Percentiles rank a stretch among this genome's conserved stretches.
These are phyloP conservation scores for Thamnidium elegans DNA, from an alignment of 192 early-diverging fungal species.

Conservation along the genomic window DNA sequence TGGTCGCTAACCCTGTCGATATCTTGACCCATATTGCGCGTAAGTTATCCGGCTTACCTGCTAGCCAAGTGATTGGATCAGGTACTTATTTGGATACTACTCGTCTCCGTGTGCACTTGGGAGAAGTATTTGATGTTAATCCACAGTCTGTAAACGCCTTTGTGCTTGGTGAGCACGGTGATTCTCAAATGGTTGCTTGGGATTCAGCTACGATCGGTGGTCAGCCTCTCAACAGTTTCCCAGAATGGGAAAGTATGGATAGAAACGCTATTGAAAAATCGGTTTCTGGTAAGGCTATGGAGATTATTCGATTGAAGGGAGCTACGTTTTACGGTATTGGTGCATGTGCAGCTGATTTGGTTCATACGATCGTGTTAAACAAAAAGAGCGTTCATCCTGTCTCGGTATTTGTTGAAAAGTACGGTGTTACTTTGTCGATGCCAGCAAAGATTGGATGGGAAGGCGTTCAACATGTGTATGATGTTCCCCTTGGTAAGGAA, in stretches of 20 bases:
- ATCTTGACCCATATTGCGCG: conserved; percentile 83
- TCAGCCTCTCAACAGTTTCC: conserved; percentile 61
- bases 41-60: conserved; percentile 74
- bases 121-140: conserved; percentile 50
- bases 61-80: conserved; percentile 77
- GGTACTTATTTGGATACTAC: conserved; percentile 82
- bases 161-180: conserved; percentile 84
- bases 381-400: conserved; percentile 68
- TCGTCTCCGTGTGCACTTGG: conserved; percentile 62
- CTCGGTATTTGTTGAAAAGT: conserved; percentile 61
- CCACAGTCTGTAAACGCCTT: conserved; percentile 77
- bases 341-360: conserved; percentile 68
- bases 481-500: conserved; percentile 57
- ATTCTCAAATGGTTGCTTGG: conserved; percentile 85
- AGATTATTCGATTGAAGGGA: conserved; percentile 84
- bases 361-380: conserved; percentile 68
- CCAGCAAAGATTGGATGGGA: conserved; percentile 73
- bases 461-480: conserved; percentile 71
- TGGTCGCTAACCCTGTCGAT: conserved; percentile 86
- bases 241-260: conserved; percentile 58
- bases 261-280: conserved; percentile 51
- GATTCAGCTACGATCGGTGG: conserved; percentile 68
- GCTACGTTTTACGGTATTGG: conserved; percentile 85
- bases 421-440: conserved; percentile 67
- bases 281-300: conserved; percentile 72